Evolutionary conservation across 805 yeast genomes (phyloP), one percentile per base, ranked within the genome.

Genomic region (Helenozyma baotianmanensis): DNA sequence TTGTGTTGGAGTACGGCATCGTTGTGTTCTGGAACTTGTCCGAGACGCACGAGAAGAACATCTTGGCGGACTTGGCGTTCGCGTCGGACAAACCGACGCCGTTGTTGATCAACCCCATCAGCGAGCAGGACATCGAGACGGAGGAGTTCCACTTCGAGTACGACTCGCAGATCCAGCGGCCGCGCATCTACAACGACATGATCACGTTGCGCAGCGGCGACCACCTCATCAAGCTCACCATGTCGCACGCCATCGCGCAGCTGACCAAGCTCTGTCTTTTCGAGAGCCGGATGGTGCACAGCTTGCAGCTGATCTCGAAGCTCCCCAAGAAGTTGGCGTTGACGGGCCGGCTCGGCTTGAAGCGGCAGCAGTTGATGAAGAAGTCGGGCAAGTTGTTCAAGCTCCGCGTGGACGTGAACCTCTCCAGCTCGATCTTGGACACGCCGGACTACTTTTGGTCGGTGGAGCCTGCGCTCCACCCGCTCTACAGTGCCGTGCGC

Each of bases 1-100:
- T 92, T 51, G 74, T 92, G 10, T 78, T 90, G 54, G 80, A 78
- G 33, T 92, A 92, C 54, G 98, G 98, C 14, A 95, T 90, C 10
- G 87, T 92, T n/a, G 97, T 92, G 14, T 89, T 92, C 51, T 92
- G 98, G 98, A 92, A 92, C 52, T 88, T 92, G 48, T 78, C 90
- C 2, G 96, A 88, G 53, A 68, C 76, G 6, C 96, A 92, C 53
- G 98, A 92, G 51, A 88, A 88, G 62, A 92, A 90, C 49, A 78
- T 92, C 13, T 69, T 92, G 35, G 97, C 97, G 1, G 98, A 92
- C 52, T 67, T 92, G 42, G 82, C 80, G n/a, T 78, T 82, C 60
- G 86, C 86, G 5, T 55, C 61, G 10, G 65, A 56, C 16, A 56
- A 56, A 10, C 66, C 64, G 2, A 59, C 58, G 12, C 62, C 68